Evolutionary conservation across 139 green algal genomes (phyloP), one percentile per base, ranked within the genome.

Genomic region (Picochlorum sp.): DNA sequence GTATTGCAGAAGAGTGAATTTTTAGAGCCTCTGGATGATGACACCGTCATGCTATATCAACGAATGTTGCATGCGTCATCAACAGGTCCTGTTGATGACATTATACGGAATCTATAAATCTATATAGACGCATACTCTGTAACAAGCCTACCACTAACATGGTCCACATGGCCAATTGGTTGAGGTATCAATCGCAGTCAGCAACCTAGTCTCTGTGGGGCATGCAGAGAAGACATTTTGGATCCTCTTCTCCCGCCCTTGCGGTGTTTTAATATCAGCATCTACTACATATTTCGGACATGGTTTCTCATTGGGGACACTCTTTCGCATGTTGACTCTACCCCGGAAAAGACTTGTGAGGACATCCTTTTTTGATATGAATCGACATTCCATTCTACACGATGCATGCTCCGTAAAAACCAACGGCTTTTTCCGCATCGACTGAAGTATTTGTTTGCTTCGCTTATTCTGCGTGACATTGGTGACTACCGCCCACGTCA

Each of bases 1-100:
- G 68, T 86, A 24, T 70, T 93, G 56, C 18, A 52, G 59, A 62
- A 80, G 1, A 89, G 80, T 61, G 81, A 89, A 63, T 92, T 92
- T 56, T 61, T 87, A 69, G 13, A 77, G 61, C 81, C 84, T 1
- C 64, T 83, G 15, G 75, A 85, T 26, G 37, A 62, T 6, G 62
- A 71, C 0, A 87, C 80, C 2, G 15, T 16, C 26, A 32, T 0
- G 44, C 16, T 62, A 46, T 62, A 59, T 28, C 34, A 41, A 41
- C 34, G 34, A 41, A 9, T 41, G 8, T 41, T 41, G 34, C 34
- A 41, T 41, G 34, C 34, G 1, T 41, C 34, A 41, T 41, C 34
- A 41, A 41, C 34, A 41, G 34, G 8, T 41, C 8, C 34, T 41
- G 8, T 41, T 41, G 34, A 41, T 41, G 34, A 11, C 34, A 2